Base-by-base conservation (phyloP, 2,329 filamentous ascomycete genomes). In the Pezicula rhizophila region DNA sequence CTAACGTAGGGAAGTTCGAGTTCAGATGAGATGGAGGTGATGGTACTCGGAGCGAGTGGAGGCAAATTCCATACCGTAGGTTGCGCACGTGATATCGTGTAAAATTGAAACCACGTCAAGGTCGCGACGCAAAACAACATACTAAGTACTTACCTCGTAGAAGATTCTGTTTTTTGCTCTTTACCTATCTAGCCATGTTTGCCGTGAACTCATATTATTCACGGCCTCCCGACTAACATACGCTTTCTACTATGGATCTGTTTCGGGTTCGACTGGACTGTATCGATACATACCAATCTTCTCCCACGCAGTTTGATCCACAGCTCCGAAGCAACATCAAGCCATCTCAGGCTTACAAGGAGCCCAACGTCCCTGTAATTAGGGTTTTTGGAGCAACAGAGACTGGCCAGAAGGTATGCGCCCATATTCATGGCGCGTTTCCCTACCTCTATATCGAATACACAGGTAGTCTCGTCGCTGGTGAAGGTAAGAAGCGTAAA, bases 401-500 rank as follows among this genome's bases (percentile, higher is more conserved):
- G 65, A 93, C 89, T 0, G 93, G 93, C 0, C 91, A 97, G 69
- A 96, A 95, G 64, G 89, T 96, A 14, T 96, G 93, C 70, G 89
- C 89, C 26, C 93, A 99, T 70, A 82, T 99, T 48, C 93, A 97
- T 68, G 93, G 95, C 52, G 90, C 89, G 18, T 91, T 99, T 60
- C 93, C 93, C 1, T 99, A 99, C 64, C 73, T 97, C n/a, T 97
- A 90, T 64, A 75, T 99, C 48, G 85, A 92, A 66, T 96, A 96
- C 66, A 73, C 77, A 42, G 90, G 87, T 18, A 78, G 78, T 57
- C 67, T 93, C 52, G 75, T 75, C 37, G 72, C 76, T 8, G 77
- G 86, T 54, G 77, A 84, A 65, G 86, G 88, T 91, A 68, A 64
- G 79, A 59, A n/a, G 17, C 14, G 23, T 15, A 15, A 4, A 20